Evolutionary conservation across 495 filamentous ascomycete species (phyloP).

Genomic region (Bombardia bombarda): DNA sequence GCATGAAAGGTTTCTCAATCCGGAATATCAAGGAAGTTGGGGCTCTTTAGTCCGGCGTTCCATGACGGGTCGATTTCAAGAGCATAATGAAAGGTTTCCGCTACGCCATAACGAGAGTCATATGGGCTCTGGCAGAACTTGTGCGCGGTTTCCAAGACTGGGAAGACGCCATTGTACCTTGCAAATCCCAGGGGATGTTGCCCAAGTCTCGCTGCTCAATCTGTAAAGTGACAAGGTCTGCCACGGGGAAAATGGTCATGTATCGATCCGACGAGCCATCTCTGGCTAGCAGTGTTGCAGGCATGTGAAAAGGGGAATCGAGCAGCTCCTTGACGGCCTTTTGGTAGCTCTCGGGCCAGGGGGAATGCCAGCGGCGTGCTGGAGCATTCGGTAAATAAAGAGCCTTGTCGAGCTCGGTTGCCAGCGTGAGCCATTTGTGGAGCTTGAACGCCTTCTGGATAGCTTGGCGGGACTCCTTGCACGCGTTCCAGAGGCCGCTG

Average conservation of each 20-base stretch:
- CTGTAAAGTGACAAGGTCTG: not conserved
- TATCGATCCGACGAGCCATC: not conserved
- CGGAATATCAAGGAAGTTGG: no score
- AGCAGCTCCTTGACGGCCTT: not conserved
- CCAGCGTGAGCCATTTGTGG: no score
- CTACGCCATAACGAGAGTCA: no score
- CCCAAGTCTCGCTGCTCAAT: no score
- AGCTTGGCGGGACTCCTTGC: constrained; percentile 6
- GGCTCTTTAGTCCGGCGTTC: no score
- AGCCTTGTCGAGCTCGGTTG: no score
- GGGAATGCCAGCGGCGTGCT: no score
- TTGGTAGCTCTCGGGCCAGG: no score
- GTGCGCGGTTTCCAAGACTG: not conserved
- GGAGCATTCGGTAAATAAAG: no score
- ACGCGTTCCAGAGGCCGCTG: constrained; percentile 7
- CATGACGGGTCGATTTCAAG: not conserved
- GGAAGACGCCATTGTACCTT: not conserved
- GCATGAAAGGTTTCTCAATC: not conserved
- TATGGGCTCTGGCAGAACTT: no score
- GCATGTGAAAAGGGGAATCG: not conserved
- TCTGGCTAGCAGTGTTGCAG: constrained; percentile 2
- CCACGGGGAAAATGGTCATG: not conserved
- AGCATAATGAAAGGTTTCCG: no score
- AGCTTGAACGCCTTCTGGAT: constrained; percentile 5
- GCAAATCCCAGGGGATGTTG: not conserved